Conservation (phyloP, 495 filamentous ascomycete genomes). For the Tuber umbilicatum region DNA sequence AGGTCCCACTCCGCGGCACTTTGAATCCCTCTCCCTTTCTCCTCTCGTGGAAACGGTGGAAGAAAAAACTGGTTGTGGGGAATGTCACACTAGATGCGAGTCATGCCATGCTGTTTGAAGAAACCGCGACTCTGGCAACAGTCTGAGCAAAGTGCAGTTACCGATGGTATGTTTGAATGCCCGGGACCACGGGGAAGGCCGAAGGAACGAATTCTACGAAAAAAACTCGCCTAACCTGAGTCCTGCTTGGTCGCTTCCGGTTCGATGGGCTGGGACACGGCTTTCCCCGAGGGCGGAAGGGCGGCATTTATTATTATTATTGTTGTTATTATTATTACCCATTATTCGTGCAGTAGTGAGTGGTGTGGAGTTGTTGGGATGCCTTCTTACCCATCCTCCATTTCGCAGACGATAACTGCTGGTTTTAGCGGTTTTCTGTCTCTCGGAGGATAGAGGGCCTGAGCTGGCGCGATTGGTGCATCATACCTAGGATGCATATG, state of each 20-base stretch:
- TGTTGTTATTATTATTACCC: neutral
- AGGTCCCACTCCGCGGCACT: neutral
- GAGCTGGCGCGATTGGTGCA: neutral
- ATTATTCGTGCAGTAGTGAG: neutral
- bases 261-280: neutral
- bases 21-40: neutral
- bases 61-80: neutral
- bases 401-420: neutral
- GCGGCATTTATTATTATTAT: neutral
- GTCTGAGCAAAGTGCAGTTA: neutral
- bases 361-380: neutral
- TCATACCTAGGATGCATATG: neutral
- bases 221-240: neutral
- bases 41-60: neutral
- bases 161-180: neutral
- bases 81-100: neutral
- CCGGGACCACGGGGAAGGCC: neutral
- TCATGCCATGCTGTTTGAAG: neutral
- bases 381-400: neutral
- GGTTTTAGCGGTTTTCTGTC: neutral
- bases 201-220: neutral
- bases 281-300: neutral
- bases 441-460: neutral
- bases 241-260: neutral
- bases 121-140: neutral